A percentile compares a stretch with the other conserved stretches of the same genome.
Conservation (phyloP, 2,329 filamentous ascomycete genomes). For the Hypoxylon rubiginosum region DNA sequence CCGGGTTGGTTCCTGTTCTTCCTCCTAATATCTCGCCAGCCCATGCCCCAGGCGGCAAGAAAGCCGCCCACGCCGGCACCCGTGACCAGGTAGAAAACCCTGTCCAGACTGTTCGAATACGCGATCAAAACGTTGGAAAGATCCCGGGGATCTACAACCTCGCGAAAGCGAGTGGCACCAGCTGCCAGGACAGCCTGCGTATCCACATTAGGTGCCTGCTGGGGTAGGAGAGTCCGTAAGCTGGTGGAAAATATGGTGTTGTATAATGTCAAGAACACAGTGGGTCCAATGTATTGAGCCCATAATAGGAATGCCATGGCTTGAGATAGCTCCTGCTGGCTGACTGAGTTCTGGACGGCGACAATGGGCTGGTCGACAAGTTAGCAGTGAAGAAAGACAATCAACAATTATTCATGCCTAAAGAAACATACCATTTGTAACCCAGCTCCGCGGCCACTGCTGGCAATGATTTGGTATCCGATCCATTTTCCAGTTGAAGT, state of each 20-base stretch:
- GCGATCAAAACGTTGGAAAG: conserved; percentile 56
- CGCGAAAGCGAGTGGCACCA: conserved; percentile 58
- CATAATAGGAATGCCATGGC: conserved; percentile 30
- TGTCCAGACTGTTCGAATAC: conserved; percentile 56
- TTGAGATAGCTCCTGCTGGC: conserved; percentile 12
- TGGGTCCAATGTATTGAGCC: conserved; percentile 25
- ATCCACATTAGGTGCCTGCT: conserved; percentile 50
- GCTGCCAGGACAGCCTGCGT: conserved; percentile 54
- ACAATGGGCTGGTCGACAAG: conserved; percentile 7
- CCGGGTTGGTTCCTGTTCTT: conserved; percentile 37
- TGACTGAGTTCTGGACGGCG: conserved; percentile 15
- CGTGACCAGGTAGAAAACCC: conserved; percentile 55
- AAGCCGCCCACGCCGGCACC: conserved; percentile 51
- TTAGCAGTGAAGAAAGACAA: no score
- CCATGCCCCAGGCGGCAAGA: conserved; percentile 58
- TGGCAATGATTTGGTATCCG: conserved; percentile 26
- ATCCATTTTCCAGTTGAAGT: conserved; percentile 24
- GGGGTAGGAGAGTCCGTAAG: conserved; percentile 50
- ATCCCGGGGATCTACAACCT: conserved; percentile 49
- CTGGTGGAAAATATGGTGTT: conserved; percentile 52
- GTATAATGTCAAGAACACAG: conserved; percentile 28
- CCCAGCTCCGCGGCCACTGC: conserved; percentile 25
- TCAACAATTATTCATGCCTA: background rate
- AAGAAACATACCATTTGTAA: conserved; percentile 21
- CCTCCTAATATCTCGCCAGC: conserved; percentile 61